Base-by-base conservation (phyloP, 495 filamentous ascomycete species). In the Xylaria castorea region DNA sequence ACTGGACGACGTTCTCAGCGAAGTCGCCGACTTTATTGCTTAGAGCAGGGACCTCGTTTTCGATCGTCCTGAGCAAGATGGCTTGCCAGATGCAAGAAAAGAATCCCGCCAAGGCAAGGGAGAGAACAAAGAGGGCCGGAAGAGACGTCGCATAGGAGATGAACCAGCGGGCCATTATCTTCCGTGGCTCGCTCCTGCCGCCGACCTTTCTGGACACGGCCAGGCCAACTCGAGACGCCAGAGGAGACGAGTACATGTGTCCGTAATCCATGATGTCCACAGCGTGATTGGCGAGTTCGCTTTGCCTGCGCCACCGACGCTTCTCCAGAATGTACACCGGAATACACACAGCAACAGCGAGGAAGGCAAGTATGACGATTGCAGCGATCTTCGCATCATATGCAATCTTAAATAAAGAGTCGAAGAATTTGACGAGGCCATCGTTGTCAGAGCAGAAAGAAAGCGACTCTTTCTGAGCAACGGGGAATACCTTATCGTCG, bases 211-310 rank as follows among this genome's bases (percentile, higher is more conserved):
- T 85, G n/a, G 94, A 90, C 18, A 92, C 75, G 82, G 89, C 91
- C 77, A 97, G 88, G 38, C 96, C 96, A 8, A 86, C 76, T 7
- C 87, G 86, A 1, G 92, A 86, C 0, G 93, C 91, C 72, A 90
- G 88, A 7, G 95, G 94, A 5, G 93, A 87, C 25, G 94, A 97
- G 20, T 90, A 89, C 61, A 97, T 92, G 78, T 97, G 95, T 62
- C 97, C 88, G 25, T 95, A 91, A 79, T 98, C 97, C 87, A 97
- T 89, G 2, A 92, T 89, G 74, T 98, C 94, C 61, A 97, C 85
- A 32, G 94, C 83, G 61, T 87, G 82, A 18, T 93, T 87, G 42
- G 92, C 91, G 70, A 91, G 80, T 78, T 91, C 88, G 8, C 50
- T 36, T 86, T 92, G 92, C 9, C 83, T 86, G 40, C 89, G 89